These are phyloP conservation scores for Aspergillus kassunensis DNA, from an alignment of 495 filamentous ascomycete genomes.

Conservation along the genomic window DNA sequence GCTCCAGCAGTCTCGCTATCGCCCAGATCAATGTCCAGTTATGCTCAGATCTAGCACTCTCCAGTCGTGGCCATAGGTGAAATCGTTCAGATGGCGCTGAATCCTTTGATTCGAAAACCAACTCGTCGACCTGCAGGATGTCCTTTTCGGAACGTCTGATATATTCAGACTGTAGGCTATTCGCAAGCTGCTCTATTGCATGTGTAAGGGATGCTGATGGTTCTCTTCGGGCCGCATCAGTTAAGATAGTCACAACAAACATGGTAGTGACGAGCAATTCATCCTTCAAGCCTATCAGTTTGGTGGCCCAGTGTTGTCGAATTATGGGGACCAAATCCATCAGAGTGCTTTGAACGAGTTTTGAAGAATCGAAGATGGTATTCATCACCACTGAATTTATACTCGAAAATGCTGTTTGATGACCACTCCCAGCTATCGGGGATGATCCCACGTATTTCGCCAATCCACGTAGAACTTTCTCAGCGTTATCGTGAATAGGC, in stretches of 20 bases:
- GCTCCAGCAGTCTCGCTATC: conserved; percentile 30
- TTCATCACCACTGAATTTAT: conserved; percentile 67
- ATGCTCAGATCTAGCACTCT: conserved; percentile 42
- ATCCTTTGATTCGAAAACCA: conserved; percentile 49
- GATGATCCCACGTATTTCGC: conserved; percentile 61
- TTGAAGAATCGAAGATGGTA: conserved; percentile 62
- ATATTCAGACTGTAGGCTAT: conserved; percentile 69
- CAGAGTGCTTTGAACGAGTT: conserved; percentile 54
- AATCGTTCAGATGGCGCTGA: conserved; percentile 12
- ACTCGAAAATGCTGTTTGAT: conserved; percentile 67
- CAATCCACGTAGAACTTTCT: conserved; percentile 54
- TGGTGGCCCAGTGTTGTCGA: conserved; percentile 67
- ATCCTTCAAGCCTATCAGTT: conserved; percentile 58
- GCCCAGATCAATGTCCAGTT: conserved; percentile 46
- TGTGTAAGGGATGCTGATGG: conserved; percentile 27
- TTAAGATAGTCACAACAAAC: conserved; percentile 42
- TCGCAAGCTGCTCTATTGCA: conserved; percentile 51
- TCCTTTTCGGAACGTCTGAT: conserved; percentile 63
- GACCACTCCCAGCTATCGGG: conserved; percentile 54
- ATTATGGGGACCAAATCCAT: conserved; percentile 65
- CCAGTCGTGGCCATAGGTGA: conserved; percentile 38
- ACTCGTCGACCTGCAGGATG: conserved; percentile 71
- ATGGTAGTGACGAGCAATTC: conserved; percentile 72
- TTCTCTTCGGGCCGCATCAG: conserved; percentile 20
- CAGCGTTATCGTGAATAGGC: conserved; percentile 57